Conservation (phyloP, 176 grass and related monocot genomes). For the Hsuehochloa calcarea region DNA sequence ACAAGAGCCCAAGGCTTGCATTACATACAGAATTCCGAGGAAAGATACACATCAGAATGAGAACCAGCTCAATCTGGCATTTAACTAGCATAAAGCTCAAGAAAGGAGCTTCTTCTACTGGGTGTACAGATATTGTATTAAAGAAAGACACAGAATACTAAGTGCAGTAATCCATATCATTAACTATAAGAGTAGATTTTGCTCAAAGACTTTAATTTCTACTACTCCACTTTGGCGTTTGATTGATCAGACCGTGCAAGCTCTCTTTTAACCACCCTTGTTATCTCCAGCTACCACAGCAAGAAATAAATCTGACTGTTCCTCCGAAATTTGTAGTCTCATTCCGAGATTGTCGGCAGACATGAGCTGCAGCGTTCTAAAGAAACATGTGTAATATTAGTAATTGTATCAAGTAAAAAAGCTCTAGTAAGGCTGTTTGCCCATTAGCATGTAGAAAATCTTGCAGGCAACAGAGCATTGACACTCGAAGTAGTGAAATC, state of each 20-base stretch:
- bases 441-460: background rate
- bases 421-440: background rate
- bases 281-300: background rate
- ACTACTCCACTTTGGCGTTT: background rate
- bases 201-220: background rate
- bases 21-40: constrained; percentile 31
- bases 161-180: background rate
- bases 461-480: background rate
- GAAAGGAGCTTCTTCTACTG: background rate
- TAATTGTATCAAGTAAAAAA: background rate
- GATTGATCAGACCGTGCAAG: background rate
- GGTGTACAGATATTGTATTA: background rate
- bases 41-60: constrained; percentile 21
- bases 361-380: constrained; percentile 5
- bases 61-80: constrained; percentile 5
- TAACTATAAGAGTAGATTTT: background rate
- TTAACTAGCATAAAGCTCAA: constrained; percentile 33
- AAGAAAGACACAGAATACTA: background rate
- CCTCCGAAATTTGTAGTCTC: background rate
- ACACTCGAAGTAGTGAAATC: background rate
- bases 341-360: background rate
- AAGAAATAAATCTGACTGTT: background rate
- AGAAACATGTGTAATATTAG: background rate
- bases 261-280: background rate
- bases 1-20: background rate